phyloP scores from a whole-genome alignment of 2,329 filamentous ascomycete genomes.

The Fusarium vanettenii region DNA sequence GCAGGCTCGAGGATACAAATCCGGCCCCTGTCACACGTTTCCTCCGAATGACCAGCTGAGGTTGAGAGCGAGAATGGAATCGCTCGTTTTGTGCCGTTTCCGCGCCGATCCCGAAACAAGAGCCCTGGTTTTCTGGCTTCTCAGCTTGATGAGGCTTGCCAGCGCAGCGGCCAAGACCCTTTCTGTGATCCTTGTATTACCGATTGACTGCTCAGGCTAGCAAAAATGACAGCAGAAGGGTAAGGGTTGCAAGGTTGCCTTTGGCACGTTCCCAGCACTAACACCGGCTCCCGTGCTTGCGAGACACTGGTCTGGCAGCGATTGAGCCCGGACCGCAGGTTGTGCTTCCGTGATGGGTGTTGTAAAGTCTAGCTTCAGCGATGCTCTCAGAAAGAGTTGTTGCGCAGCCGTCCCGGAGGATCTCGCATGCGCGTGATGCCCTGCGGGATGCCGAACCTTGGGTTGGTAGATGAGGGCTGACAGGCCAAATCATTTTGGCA shows the following conservation, averaged over 20 bases:
- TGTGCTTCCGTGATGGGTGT: constrained; percentile 3
- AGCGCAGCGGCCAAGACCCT: not conserved
- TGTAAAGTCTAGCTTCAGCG: not conserved
- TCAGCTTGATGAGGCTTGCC: constrained; percentile 21
- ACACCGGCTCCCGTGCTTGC: constrained; percentile 24
- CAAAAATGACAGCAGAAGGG: constrained; percentile 9
- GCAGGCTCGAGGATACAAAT: constrained; percentile 2
- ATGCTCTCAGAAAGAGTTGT: not conserved
- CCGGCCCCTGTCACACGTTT: not conserved
- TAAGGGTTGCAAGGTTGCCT: constrained; percentile 14
- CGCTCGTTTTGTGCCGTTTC: constrained; percentile 23
- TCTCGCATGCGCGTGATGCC: not conserved
- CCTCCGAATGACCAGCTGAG: not conserved
- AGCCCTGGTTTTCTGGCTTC: constrained; percentile 4
- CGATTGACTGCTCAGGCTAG: constrained; percentile 1
- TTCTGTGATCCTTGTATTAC: constrained; percentile 14
- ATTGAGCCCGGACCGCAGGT: constrained; percentile 22
- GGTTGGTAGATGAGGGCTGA: not conserved
- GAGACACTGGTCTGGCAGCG: constrained; percentile 43
- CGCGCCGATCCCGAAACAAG: constrained; percentile 31
- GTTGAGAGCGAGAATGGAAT: constrained; percentile 10
- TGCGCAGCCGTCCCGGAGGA: not conserved
- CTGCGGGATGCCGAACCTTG: not conserved
- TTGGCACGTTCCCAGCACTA: constrained; percentile 21
- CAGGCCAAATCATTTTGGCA: not conserved